Evolutionary conservation across 2,329 filamentous ascomycete genomes (phyloP).

Genomic region (Pseudopithomyces maydicus): DNA sequence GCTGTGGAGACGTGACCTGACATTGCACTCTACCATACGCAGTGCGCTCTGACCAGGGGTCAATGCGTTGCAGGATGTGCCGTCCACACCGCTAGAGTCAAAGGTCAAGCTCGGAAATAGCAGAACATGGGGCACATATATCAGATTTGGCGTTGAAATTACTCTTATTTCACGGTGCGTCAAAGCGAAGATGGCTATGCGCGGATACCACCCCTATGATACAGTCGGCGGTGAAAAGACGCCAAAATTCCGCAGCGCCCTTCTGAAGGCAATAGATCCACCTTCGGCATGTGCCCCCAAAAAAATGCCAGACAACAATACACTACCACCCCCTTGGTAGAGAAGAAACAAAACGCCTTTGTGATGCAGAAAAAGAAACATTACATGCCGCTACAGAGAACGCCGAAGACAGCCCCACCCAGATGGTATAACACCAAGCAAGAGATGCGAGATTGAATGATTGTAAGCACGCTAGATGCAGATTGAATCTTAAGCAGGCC

Average conservation of each 20-base stretch:
- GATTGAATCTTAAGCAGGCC: conserved; percentile 21
- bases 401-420: conserved; percentile 21
- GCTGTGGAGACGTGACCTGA: conserved; percentile 17
- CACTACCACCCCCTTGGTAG: conserved; percentile 5
- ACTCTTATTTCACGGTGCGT: conserved; percentile 23
- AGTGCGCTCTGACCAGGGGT: conserved; percentile 16
- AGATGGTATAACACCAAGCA: conserved; percentile 30
- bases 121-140: conserved; percentile 12
- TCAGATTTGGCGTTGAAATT: conserved; percentile 18
- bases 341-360: conserved; percentile 9
- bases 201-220: conserved; percentile 27
- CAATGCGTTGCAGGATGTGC: conserved; percentile 19
- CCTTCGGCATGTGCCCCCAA: conserved; percentile 6
- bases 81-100: conserved; percentile 14
- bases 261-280: conserved; percentile 12
- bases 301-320: conserved; percentile 6
- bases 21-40: conserved; percentile 27
- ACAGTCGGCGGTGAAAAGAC: conserved; percentile 28
- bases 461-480: conserved; percentile 20
- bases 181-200: conserved; percentile 28
- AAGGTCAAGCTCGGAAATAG: conserved; percentile 1
- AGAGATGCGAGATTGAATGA: conserved; percentile 25
- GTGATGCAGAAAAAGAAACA: conserved; percentile 12
- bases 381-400: conserved; percentile 26
- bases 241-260: conserved; percentile 12